Percentiles rank a stretch among this genome's conserved stretches.
phyloP scores from a whole-genome alignment of 2,329 filamentous ascomycete species.

The Fusarium miscanthi region DNA sequence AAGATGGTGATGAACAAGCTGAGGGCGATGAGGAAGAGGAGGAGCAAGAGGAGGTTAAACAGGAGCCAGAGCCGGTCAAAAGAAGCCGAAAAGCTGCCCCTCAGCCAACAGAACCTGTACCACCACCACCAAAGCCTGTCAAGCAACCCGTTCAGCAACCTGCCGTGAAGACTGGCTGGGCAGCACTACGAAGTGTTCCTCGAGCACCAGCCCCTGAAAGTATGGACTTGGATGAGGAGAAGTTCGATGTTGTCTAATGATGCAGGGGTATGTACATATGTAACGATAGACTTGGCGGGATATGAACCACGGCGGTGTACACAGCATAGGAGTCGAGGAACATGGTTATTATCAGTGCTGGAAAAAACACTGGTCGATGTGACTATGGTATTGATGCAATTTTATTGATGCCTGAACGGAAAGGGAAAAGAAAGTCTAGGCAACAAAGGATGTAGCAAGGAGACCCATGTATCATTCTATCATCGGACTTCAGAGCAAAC shows the following conservation, averaged over 20 bases:
- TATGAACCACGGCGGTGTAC: not conserved
- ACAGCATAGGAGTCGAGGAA: not conserved
- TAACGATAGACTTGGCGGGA: conserved; percentile 13
- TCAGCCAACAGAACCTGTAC: not conserved
- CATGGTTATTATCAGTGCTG: not conserved
- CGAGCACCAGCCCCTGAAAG: conserved; percentile 39
- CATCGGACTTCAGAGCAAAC: not conserved
- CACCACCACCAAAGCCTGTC: conserved; percentile 10
- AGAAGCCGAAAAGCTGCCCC: not conserved
- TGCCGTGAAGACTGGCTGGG: conserved; percentile 48
- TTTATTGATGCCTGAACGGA: not conserved
- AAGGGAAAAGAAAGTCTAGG: not conserved
- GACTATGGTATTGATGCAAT: not conserved
- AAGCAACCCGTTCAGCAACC: conserved; percentile 17
- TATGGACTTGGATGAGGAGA: conserved; percentile 49
- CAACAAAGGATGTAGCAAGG: not conserved
- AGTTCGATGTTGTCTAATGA: conserved; percentile 49
- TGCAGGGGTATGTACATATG: not conserved
- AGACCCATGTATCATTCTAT: conserved; percentile 10
- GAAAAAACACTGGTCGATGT: not conserved
- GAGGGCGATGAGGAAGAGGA: conserved; percentile 40
- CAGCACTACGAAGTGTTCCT: conserved; percentile 43
- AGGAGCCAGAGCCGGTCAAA: conserved; percentile 12
- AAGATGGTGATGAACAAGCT: conserved; percentile 32
- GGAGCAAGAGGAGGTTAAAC: conserved; percentile 33